Percentiles rank a stretch among this genome's conserved stretches.
Conservation (phyloP, 805 yeast genomes). For the Saturnispora hagleri region DNA sequence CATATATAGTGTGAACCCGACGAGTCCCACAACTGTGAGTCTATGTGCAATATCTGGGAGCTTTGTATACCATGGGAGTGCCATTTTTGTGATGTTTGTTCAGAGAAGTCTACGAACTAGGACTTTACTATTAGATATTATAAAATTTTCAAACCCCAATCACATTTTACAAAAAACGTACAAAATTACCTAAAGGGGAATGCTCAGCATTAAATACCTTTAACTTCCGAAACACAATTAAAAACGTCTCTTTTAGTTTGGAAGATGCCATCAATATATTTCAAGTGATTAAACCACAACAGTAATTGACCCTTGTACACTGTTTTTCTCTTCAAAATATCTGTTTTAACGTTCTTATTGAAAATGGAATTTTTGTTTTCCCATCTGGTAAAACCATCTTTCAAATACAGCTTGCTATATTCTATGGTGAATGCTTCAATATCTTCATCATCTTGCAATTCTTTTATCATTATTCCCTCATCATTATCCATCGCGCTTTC, state of each 20-base stretch:
- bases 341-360: not conserved
- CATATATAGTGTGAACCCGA: conserved; percentile 45
- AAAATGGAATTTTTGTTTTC: conserved; percentile 28
- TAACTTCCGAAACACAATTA: not conserved
- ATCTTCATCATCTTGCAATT: conserved; percentile 39
- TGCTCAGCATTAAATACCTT: not conserved
- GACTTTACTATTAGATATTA: not conserved
- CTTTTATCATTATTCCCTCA: conserved; percentile 12
- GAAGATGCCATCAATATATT: conserved; percentile 21
- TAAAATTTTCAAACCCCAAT: not conserved
- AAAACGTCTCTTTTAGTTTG: not conserved
- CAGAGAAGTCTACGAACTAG: not conserved
- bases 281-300: conserved; percentile 22
- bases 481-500: conserved; percentile 9
- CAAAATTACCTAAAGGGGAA: not conserved
- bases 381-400: conserved; percentile 30
- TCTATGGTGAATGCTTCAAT: conserved; percentile 43
- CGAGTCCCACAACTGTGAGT: conserved; percentile 55
- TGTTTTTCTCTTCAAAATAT: conserved; percentile 1
- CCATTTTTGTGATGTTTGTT: conserved; percentile 6
- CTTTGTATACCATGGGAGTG: conserved; percentile 62
- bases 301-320: conserved; percentile 17
- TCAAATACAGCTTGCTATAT: conserved; percentile 33
- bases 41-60: conserved; percentile 67
- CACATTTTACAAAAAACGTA: not conserved